Percentiles rank a stretch among this genome's conserved stretches.
Conservation (phyloP, 2,329 filamentous ascomycete genomes). For the Aspergillus piperis region DNA sequence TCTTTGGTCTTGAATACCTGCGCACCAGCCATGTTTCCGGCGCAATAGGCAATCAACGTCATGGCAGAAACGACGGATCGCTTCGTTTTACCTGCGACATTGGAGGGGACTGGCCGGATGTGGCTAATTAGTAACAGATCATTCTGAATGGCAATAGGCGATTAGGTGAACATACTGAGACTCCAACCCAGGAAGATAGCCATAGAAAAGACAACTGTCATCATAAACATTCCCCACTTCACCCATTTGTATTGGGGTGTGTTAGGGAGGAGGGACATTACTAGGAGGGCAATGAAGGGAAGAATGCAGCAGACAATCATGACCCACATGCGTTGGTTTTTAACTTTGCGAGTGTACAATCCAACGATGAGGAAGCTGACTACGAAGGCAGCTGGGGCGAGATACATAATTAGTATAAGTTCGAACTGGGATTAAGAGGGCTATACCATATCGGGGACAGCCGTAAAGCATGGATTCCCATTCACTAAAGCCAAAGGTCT, state of each 20-base stretch:
- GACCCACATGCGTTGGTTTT: background rate
- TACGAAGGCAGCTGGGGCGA: background rate
- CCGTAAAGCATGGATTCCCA: conserved; percentile 2
- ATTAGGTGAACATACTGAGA: no score
- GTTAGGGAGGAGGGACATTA: background rate
- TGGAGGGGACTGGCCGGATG: background rate
- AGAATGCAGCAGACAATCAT: background rate
- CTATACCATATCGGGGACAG: background rate
- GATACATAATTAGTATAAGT: background rate
- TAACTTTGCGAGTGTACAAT: background rate
- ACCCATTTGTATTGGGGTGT: background rate
- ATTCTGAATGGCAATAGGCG: no score
- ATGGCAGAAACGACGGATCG: background rate
- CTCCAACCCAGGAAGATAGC: background rate
- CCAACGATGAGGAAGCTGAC: background rate
- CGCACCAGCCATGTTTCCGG: conserved; percentile 2
- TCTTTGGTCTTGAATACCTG: conserved; percentile 1
- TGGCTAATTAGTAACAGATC: no score
- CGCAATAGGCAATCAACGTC: conserved; percentile 2
- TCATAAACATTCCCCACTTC: conserved; percentile 6
- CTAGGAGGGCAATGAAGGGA: background rate
- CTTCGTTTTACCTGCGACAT: conserved; percentile 4
- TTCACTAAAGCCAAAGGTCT: background rate
- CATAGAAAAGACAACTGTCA: background rate
- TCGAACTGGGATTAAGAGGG: no score